Percentiles rank a stretch among this genome's conserved stretches.
phyloP scores from a whole-genome alignment of 1,284 basidiomycete genomes.

The Sporisorium iseilematis-ciliati region DNA sequence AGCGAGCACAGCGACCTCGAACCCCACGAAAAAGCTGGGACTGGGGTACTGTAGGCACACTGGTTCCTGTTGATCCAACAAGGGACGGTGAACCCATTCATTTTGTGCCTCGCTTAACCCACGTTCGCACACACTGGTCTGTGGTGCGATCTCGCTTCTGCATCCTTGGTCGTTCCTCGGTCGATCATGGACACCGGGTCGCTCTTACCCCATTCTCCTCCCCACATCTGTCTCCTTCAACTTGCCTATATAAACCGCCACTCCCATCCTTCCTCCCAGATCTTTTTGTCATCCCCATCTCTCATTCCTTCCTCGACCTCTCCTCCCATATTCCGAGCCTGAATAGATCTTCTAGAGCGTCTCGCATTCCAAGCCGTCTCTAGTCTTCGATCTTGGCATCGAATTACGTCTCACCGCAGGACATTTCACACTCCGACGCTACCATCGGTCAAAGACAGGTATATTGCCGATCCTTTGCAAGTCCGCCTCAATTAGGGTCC shows the following conservation, averaged over 20 bases:
- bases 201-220: background rate
- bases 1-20: background rate
- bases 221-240: background rate
- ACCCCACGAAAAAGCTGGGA: too few species aligned
- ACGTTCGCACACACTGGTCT: background rate
- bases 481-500: background rate
- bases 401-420: constrained; percentile 11
- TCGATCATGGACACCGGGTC: constrained; percentile 19
- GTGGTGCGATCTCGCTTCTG: constrained; percentile 8
- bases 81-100: constrained; percentile 5
- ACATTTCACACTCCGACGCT: constrained; percentile 17
- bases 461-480: constrained; percentile 5
- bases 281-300: background rate
- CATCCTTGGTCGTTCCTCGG: constrained; percentile 26
- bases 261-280: background rate
- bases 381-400: background rate
- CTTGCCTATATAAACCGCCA: constrained; percentile 17
- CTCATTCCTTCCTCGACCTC: background rate
- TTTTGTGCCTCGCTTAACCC: constrained; percentile 13
- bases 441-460: background rate
- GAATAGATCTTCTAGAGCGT: background rate
- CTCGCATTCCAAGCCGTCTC: background rate
- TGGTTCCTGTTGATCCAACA: constrained; percentile 7
- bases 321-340: background rate
- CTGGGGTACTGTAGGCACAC: background rate